Evolutionary conservation across 2,329 filamentous ascomycete genomes (phyloP), one percentile per base, ranked within the genome.

Genomic region (Zopfia rhizophila): DNA sequence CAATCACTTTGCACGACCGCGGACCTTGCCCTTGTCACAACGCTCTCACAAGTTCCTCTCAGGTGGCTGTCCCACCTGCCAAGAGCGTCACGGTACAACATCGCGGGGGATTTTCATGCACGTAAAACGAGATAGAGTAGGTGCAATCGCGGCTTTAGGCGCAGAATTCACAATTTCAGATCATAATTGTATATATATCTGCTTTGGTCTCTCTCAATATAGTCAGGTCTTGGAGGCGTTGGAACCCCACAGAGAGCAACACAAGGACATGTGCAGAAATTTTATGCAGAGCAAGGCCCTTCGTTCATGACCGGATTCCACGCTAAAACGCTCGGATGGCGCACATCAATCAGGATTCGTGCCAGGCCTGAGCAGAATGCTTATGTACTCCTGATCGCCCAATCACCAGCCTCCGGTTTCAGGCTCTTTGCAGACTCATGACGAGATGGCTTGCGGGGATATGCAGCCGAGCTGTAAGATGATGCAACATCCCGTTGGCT

Each of bases 51-150:
- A 30, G 21, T 16, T 27, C 38, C 23, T 35, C 25, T 18, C 31
- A 16, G 14, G 12, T 11, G 29, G 31, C 33, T 23, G 36, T 41
- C 13, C 32, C 42, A 29, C 44, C 27, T 11, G 53, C 50, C 50
- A 48, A 55, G 46, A 16, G 13, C 13, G 12, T n/a, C 29, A 44
- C 32, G 17, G 17, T 16, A 32, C 49, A 19, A 21, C 38, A 28
- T 18, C 41, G 52, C 49, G 55, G 47, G 47, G 45, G 49, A 48
- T 50, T 51, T 52, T 29, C 53, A 51, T 54, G 53, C 50, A 51
- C 44, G 45, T 50, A 42, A 54, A 49, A 42, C 22, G 10, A 22
- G 17, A 32, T 29, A 28, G 14, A 30, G 33, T 23, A 38, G 8
- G 31, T 13, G 8, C 25, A 22, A 39, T 30, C 25, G 28, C 40